phyloP scores from a whole-genome alignment of 2,329 filamentous ascomycete genomes.

The Fusarium ambrosium region DNA sequence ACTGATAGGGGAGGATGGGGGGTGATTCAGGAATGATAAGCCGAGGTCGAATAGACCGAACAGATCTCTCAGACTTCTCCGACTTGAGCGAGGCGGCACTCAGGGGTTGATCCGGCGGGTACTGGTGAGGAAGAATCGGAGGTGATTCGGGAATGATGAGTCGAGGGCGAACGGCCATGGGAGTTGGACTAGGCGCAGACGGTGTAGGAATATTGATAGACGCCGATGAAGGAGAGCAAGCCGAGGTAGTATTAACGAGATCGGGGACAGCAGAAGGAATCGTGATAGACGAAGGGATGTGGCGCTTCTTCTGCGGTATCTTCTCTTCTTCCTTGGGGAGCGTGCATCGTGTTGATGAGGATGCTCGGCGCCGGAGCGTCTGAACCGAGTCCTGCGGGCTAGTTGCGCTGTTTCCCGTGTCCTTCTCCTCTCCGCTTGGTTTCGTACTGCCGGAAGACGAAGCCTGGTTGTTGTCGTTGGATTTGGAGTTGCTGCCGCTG shows the following conservation, averaged over 20 bases:
- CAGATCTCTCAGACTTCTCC: too few relatives aligned
- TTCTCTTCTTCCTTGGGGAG: background rate
- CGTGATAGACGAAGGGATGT: background rate
- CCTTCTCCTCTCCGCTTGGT: background rate
- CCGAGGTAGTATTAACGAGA: too few relatives aligned
- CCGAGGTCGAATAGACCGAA: too few relatives aligned
- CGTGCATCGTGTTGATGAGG: background rate
- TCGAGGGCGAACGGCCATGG: constrained; percentile 47
- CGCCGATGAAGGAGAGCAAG: too few relatives aligned
- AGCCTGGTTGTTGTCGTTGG: background rate
- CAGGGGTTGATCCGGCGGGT: background rate
- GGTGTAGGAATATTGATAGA: constrained; percentile 46
- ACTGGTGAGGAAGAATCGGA: background rate
- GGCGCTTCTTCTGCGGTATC: background rate
- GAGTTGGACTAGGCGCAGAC: constrained; percentile 53
- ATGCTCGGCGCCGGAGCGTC: background rate
- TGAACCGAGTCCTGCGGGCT: background rate
- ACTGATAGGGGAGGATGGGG: too few relatives aligned
- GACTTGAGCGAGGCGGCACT: background rate
- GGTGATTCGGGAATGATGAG: constrained; percentile 38
- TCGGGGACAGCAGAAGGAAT: constrained; percentile 6
- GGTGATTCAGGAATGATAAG: too few relatives aligned
- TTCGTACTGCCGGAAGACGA: background rate
- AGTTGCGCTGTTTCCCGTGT: background rate
- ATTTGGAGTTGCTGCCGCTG: too few relatives aligned